Evolutionary conservation across 805 yeast genomes (phyloP), one percentile per base, ranked within the genome.

Genomic region (Candida vartiovaarae): DNA sequence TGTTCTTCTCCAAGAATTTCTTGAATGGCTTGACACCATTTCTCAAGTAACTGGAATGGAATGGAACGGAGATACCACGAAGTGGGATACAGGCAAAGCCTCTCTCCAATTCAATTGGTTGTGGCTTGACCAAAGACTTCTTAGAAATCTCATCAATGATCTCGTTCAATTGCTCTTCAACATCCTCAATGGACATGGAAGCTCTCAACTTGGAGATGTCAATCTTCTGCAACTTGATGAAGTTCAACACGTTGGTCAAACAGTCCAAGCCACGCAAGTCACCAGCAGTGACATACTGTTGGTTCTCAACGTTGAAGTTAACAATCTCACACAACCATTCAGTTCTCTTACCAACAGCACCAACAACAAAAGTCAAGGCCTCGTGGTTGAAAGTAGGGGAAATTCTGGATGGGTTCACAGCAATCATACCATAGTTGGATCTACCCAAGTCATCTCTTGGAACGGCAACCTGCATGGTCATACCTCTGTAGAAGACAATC

Each of bases 401-500:
- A 50, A 93, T 84, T 70, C 99, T 82, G 50, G 95, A 77, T 60
- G 99, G 99, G 72, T 95, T 93, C 46, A 91, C 90, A 42, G 99
- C 99, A 73, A 88, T 79, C 99, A 93, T 93, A 75, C 98, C 98
- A 62, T 93, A 93, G 75, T 93, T 93, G 47, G 99, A 93, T 71
- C 98, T 84, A 40, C 99, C 99, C 41, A 69, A 64, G 44, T 81
- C 78, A 68, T 93, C 99, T 73, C 99, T 84, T 64, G 98, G 98
- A 54, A 93, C 99, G 39, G 99, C 99, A 53, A 93, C 99, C 74
- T 93, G 99, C 99, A 93, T 93, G 40, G 99, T 95, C 98, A 93
- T 93, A 78, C 99, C 99, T 75, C 99, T 84, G 78, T 93, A 95
- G 78, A 93, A 93, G 43, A 91, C 98, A 66, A 91, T 95, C 66